A percentile compares a stretch with the other conserved stretches of the same genome.
These are phyloP conservation scores for Knufia fluminis DNA, from an alignment of 2,329 filamentous ascomycete species.

Conservation along the genomic window DNA sequence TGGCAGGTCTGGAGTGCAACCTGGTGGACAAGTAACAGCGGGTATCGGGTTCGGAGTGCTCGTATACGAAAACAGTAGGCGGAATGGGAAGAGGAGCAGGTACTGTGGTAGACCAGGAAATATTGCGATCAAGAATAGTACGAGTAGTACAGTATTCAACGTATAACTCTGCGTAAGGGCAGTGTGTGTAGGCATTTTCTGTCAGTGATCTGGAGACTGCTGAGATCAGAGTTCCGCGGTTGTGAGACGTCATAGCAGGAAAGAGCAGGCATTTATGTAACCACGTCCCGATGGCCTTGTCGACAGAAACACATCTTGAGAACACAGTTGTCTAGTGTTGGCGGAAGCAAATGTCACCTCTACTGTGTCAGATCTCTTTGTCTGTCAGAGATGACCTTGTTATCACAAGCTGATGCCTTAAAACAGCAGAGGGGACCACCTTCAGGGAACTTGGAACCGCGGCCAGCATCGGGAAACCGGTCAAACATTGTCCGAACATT, in stretches of 20 bases:
- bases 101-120: constrained; percentile 20
- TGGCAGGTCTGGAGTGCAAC: constrained; percentile 8
- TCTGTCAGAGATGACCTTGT: too few relatives aligned
- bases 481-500: not conserved
- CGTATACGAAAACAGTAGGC: constrained; percentile 1
- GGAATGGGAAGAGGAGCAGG: constrained; percentile 16
- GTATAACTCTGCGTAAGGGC: constrained; percentile 15
- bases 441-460: too few relatives aligned
- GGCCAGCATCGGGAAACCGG: not conserved
- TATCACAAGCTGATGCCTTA: too few relatives aligned
- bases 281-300: too few relatives aligned
- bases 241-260: not conserved
- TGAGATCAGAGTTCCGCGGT: not conserved
- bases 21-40: not conserved
- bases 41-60: not conserved
- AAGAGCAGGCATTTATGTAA: not conserved
- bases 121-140: constrained; percentile 16
- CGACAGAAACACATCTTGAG: constrained; percentile 2
- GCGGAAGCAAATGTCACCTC: too few relatives aligned
- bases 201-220: not conserved
- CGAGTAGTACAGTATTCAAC: constrained; percentile 14
- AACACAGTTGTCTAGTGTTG: not conserved
- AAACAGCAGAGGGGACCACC: too few relatives aligned
- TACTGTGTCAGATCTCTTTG: too few relatives aligned
- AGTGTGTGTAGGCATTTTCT: constrained; percentile 16